These are phyloP conservation scores for Penicillium lividum DNA, from an alignment of 495 filamentous ascomycete genomes.

Conservation along the genomic window DNA sequence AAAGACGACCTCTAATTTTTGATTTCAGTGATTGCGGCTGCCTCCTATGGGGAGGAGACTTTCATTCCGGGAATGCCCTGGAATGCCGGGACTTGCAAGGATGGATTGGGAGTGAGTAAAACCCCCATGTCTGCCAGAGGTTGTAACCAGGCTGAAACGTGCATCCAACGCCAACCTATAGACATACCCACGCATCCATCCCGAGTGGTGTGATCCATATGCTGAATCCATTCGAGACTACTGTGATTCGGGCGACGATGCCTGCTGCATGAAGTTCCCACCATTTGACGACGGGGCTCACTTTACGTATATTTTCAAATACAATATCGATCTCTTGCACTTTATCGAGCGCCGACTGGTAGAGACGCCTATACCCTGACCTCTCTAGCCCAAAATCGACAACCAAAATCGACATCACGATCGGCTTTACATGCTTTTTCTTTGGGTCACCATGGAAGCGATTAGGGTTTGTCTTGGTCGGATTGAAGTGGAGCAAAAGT, in stretches of 20 bases:
- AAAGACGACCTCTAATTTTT: not conserved
- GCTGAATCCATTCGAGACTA: conserved; percentile 22
- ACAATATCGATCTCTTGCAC: conserved; percentile 21
- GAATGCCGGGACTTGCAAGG: conserved; percentile 27
- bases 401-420: not conserved
- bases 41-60: conserved; percentile 31
- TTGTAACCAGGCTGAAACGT: not conserved
- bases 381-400: not conserved
- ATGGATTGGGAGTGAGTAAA: conserved; percentile 28
- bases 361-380: conserved; percentile 1
- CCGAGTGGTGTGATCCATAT: conserved; percentile 23
- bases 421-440: not conserved
- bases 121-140: not conserved
- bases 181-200: conserved; percentile 29
- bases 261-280: conserved; percentile 23
- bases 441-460: not conserved
- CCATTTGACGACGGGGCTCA: conserved; percentile 10
- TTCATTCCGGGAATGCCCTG: conserved; percentile 24
- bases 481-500: not conserved
- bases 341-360: conserved; percentile 17
- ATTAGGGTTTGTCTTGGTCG: not conserved
- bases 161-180: not conserved
- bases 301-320: conserved; percentile 20
- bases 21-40: conserved; percentile 24
- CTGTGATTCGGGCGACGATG: conserved; percentile 26